Evolutionary conservation across 352 stramenopile genomes (phyloP).

Genomic region (Pythium phragmitis): DNA sequence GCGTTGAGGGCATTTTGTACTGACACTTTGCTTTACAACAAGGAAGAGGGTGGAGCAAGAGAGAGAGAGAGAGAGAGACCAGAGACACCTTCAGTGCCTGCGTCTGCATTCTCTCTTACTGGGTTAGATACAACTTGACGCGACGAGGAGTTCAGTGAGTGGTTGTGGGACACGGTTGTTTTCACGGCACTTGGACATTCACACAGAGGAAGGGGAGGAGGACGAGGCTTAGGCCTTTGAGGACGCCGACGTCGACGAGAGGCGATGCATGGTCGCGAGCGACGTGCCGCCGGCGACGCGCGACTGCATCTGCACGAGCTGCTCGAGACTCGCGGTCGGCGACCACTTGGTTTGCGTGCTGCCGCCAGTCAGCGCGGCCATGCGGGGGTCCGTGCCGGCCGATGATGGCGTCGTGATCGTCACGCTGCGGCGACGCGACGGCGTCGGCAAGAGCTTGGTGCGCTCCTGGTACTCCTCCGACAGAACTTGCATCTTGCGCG

Average conservation of each 20-base stretch:
- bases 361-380: slow-evolving; percentile 18
- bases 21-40: slow-evolving; percentile 4
- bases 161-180: background rate
- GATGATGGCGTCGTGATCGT: slow-evolving; percentile 66
- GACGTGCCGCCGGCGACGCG: slow-evolving; percentile 52
- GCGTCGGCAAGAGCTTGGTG: slow-evolving; percentile 69
- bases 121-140: slow-evolving; percentile 3
- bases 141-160: background rate
- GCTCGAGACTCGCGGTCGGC: slow-evolving; percentile 69
- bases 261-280: slow-evolving; percentile 52
- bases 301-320: slow-evolving; percentile 85
- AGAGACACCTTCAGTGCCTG: background rate
- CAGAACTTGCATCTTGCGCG: slow-evolving; percentile 85
- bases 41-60: background rate
- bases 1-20: slow-evolving; percentile 3
- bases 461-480: slow-evolving; percentile 87
- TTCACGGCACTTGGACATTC: slow-evolving; percentile 2
- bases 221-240: background rate
- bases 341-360: slow-evolving; percentile 41
- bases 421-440: slow-evolving; percentile 70
- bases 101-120: background rate
- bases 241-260: slow-evolving; percentile 35
- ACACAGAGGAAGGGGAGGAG: background rate
- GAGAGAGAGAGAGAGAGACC: background rate
- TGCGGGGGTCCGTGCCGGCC: slow-evolving; percentile 24